Conservation (phyloP, 192 early-diverging fungal genomes). For the Backusella luteola region DNA sequence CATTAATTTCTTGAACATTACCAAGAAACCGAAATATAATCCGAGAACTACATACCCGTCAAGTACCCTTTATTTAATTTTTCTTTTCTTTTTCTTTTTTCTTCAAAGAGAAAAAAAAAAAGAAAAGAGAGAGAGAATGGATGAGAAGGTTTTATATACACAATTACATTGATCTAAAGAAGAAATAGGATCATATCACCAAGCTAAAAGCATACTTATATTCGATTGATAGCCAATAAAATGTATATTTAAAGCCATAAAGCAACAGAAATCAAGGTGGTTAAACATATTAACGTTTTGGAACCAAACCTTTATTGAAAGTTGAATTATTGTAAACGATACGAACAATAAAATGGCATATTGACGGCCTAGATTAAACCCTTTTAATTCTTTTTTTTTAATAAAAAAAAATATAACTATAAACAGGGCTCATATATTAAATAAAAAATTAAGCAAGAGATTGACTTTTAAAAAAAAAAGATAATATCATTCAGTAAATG, state of each 20-base stretch:
- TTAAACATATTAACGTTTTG: background rate
- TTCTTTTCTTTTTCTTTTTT: background rate
- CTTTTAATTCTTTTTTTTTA: background rate
- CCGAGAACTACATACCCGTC: background rate
- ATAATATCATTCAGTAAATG: background rate
- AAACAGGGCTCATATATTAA: background rate
- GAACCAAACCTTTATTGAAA: background rate
- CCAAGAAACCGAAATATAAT: background rate
- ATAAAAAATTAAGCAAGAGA: background rate
- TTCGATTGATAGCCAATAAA: background rate
- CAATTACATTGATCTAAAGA: background rate
- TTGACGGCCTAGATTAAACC: background rate
- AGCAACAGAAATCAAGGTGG: background rate
- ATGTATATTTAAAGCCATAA: background rate
- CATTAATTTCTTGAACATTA: background rate
- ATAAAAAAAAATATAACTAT: background rate
- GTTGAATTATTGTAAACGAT: background rate
- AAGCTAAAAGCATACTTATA: background rate
- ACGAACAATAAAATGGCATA: background rate
- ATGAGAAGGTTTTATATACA: background rate
- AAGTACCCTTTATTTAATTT: background rate
- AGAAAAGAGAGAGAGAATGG: background rate
- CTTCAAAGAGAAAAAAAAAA: background rate
- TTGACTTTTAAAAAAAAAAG: background rate
- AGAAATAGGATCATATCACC: background rate